phyloP scores from a whole-genome alignment of 768 basidiomycete genomes.

The Lactarius hengduanensis region DNA sequence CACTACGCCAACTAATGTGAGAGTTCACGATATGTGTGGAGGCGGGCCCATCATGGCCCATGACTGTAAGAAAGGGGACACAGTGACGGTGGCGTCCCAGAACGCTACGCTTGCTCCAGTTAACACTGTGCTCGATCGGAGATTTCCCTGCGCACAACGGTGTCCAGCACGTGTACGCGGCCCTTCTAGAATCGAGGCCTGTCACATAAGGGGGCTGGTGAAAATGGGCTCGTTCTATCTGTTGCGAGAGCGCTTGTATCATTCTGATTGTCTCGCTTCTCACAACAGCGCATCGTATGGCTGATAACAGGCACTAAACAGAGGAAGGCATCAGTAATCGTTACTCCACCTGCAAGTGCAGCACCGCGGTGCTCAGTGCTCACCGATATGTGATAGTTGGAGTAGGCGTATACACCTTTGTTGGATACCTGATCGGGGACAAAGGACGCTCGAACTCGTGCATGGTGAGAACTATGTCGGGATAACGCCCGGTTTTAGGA shows the following conservation, averaged over 20 bases:
- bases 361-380: constrained; percentile 37
- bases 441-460: constrained; percentile 69
- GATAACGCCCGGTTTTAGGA: constrained; percentile 51
- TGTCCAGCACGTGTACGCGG: too few relatives aligned
- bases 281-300: constrained; percentile 90
- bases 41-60: too few relatives aligned
- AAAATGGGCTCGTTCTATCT: too few relatives aligned
- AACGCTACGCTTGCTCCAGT: too few relatives aligned
- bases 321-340: constrained; percentile 16
- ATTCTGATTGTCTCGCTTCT: constrained; percentile 64
- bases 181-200: too few relatives aligned
- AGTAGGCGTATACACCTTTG: constrained; percentile 71
- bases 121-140: too few relatives aligned
- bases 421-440: constrained; percentile 46
- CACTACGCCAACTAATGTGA: too few relatives aligned
- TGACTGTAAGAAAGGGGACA: accelerated
- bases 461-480: constrained; percentile 60
- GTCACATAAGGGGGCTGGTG: too few relatives aligned
- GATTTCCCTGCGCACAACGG: too few relatives aligned
- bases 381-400: constrained; percentile 70
- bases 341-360: neutral
- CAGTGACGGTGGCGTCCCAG: too few relatives aligned
- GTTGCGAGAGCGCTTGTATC: too few relatives aligned
- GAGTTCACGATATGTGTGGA: too few relatives aligned
- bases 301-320: constrained; percentile 82